Evolutionary conservation across 805 yeast species (phyloP).

Genomic region (Debaryomyces tyrocola): DNA sequence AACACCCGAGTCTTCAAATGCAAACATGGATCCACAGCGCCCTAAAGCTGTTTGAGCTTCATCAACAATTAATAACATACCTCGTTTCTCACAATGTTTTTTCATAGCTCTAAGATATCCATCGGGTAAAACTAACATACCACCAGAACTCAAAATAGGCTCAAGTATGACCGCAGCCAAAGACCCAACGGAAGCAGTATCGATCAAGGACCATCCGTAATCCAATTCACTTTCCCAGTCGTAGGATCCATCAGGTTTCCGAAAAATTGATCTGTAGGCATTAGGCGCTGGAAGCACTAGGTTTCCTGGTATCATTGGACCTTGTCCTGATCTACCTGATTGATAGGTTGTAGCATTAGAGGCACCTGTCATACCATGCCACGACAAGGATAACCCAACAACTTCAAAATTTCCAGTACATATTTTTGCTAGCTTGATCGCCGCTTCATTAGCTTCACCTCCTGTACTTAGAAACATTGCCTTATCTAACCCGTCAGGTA

Average conservation of each 20-base stretch:
- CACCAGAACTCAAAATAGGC: too few relatives aligned
- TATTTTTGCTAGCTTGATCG: conserved; percentile 26
- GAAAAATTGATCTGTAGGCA: too few relatives aligned
- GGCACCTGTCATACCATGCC: too few relatives aligned
- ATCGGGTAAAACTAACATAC: conserved; percentile 15
- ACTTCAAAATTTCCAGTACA: too few relatives aligned
- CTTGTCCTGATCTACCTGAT: too few relatives aligned
- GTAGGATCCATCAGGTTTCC: too few relatives aligned
- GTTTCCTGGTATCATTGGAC: too few relatives aligned
- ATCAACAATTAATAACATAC: conserved; percentile 47
- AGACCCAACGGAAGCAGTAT: conserved; percentile 21
- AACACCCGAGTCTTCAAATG: conserved; percentile 45
- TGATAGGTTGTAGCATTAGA: too few relatives aligned
- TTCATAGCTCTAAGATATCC: conserved; percentile 45
- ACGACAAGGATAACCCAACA: too few relatives aligned
- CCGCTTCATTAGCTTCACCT: conserved; percentile 41
- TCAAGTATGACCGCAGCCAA: conserved; percentile 44
- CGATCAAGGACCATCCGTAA: too few relatives aligned
- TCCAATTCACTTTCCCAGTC: too few relatives aligned
- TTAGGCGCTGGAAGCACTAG: too few relatives aligned
- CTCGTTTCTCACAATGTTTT: conserved; percentile 52
- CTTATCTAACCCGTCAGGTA: background rate
- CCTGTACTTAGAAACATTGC: conserved; percentile 34
- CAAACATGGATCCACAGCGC: conserved; percentile 45
- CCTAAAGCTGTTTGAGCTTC: conserved; percentile 62